Evolutionary conservation across 2,329 filamentous ascomycete species (phyloP).

Genomic region (Rhexocercosporidium sp.): DNA sequence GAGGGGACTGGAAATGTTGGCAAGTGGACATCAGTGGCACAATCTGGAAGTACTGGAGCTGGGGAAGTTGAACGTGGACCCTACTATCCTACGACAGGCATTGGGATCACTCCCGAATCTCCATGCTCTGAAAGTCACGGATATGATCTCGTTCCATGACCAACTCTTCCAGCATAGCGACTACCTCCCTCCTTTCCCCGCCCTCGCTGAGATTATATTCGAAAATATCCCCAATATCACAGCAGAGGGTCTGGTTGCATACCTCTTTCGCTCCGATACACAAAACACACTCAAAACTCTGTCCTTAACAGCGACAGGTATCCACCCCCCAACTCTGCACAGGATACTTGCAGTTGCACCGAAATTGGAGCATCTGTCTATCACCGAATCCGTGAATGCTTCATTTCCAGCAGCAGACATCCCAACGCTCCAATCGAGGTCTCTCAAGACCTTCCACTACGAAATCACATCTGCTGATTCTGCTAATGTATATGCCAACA

Average conservation of each 20-base stretch:
- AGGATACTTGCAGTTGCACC: slow-evolving; percentile 49
- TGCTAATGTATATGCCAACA: slow-evolving; percentile 60
- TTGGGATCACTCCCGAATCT: slow-evolving; percentile 70
- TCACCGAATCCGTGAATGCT: slow-evolving; percentile 59
- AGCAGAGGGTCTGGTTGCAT: slow-evolving; percentile 69
- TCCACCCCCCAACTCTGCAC: slow-evolving; percentile 55
- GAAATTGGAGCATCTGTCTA: slow-evolving; percentile 52
- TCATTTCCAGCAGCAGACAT: slow-evolving; percentile 61
- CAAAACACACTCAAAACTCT: slow-evolving; percentile 67
- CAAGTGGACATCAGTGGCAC: slow-evolving; percentile 69
- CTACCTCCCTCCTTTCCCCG: slow-evolving; percentile 73
- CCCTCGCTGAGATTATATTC: slow-evolving; percentile 75
- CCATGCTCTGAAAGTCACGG: slow-evolving; percentile 74
- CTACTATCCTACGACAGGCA: slow-evolving; percentile 71
- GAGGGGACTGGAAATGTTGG: slow-evolving; percentile 73
- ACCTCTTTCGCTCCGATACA: slow-evolving; percentile 68
- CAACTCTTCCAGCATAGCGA: slow-evolving; percentile 72
- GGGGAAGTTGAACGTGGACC: slow-evolving; percentile 70
- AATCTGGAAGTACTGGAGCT: slow-evolving; percentile 77
- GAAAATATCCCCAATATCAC: slow-evolving; percentile 76
- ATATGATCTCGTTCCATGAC: slow-evolving; percentile 74
- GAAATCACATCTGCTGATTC: slow-evolving; percentile 72
- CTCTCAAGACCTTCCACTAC: slow-evolving; percentile 76
- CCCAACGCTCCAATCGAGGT: slow-evolving; percentile 69
- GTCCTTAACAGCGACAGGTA: slow-evolving; percentile 73